Base-by-base conservation (phyloP, 2,329 filamentous ascomycete species). In the Chrysosporium queenslandicum region DNA sequence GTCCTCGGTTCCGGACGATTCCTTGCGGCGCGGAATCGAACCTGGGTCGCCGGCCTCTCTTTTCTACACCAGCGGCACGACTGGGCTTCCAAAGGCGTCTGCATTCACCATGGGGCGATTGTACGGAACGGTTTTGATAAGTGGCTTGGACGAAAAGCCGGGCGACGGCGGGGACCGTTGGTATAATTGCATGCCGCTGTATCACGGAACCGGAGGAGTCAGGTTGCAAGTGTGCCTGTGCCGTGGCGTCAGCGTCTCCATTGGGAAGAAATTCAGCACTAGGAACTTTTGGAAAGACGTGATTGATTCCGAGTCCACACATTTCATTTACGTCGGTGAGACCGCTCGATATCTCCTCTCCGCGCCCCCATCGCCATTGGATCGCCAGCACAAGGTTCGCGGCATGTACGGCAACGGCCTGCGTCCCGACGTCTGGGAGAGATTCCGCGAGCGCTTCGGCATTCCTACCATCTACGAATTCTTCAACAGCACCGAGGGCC, bases 291-390 rank as follows among this genome's bases (percentile, higher is more conserved):
- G 86, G 85, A 67, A 70, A 29, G 86, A 90, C 56, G 73, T 88
- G 18, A 77, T 81, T 42, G 82, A 82, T 53, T 82, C 80, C 0
- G 68, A 76, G 12, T 79, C 85, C 0, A 88, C 84, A 0, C 78
- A 79, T 61, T 86, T 89, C 58, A 79, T 85, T 16, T 90, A 90
- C 61, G 86, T 90, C 2, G 86, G 86, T 60, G 86, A 90, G 64
- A 87, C 83, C 0, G 78, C 85, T 5, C 77, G 86, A 0, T 90
- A 89, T 59, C 74, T 90, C 0, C 75, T 89, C 11, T 81, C 84
- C 0, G 78, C 78, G 1, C 83, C 85, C 1, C 69, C 71, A 0
- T 70, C 71, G 0, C 65, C 71, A 0, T 62, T 69, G 0, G 75
- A 77, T 50, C 65, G 65, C 21, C 61, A 67, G 2, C 75, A 77